Evolutionary conservation across 495 filamentous ascomycete genomes (phyloP).

Genomic region (Neurospora sp.): DNA sequence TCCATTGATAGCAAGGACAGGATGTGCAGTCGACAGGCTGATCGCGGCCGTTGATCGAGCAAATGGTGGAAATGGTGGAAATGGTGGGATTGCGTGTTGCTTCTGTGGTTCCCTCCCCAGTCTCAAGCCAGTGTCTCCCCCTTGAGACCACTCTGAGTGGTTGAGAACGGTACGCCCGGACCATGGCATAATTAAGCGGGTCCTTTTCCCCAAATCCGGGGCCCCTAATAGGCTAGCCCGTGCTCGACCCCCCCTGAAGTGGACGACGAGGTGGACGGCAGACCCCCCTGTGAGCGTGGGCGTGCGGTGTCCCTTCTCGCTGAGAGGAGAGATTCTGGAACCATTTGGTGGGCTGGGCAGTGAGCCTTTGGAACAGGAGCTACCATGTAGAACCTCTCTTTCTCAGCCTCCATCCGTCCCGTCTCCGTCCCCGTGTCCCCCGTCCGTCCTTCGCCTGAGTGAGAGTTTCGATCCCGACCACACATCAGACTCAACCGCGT

Average conservation of each 20-base stretch:
- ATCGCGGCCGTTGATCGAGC: background rate
- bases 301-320: background rate
- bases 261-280: background rate
- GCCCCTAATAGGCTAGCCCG: conserved; percentile 1
- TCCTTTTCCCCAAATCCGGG: background rate
- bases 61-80: background rate
- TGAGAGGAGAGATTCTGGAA: background rate
- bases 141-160: background rate
- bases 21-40: background rate
- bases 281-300: background rate
- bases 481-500: background rate
- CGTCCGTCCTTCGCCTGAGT: background rate
- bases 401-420: background rate
- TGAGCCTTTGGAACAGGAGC: background rate
- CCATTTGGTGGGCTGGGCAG: background rate
- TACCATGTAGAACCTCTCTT: background rate
- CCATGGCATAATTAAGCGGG: conserved; percentile 2
- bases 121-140: background rate
- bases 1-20: background rate
- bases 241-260: background rate
- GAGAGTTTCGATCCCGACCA: background rate
- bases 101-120: background rate
- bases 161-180: background rate
- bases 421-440: background rate
- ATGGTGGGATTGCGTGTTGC: background rate